These are phyloP conservation scores for Scedosporium aurantiacum DNA, from an alignment of 2,329 filamentous ascomycete genomes.

Conservation along the genomic window DNA sequence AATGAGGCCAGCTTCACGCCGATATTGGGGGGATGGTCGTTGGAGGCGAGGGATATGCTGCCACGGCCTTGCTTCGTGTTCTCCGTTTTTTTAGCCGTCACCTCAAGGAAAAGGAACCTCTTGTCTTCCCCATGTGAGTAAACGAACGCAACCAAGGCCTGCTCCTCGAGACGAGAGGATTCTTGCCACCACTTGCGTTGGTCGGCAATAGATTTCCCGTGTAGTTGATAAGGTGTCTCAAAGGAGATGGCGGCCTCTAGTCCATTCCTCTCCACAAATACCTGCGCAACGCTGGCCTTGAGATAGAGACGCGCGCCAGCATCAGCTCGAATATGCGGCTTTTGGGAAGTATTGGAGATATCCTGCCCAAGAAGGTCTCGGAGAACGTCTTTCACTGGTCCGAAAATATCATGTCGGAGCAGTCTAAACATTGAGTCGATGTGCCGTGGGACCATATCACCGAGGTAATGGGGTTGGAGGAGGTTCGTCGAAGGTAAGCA, in stretches of 20 bases:
- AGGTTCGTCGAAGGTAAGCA: constrained; percentile 45
- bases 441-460: constrained; percentile 33
- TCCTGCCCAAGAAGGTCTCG: background rate
- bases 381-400: constrained; percentile 36
- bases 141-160: background rate
- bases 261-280: background rate
- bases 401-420: constrained; percentile 59
- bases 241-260: background rate
- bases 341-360: constrained; percentile 30
- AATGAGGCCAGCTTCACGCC: background rate
- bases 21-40: background rate
- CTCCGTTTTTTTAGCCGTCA: background rate
- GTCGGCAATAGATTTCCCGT: background rate
- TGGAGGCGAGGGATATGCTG: background rate
- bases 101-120: background rate
- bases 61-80: background rate
- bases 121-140: background rate
- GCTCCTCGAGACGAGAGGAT: background rate
- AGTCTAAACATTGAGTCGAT: constrained; percentile 63
- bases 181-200: background rate
- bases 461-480: constrained; percentile 20
- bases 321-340: background rate
- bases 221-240: background rate
- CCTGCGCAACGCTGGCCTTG: background rate
- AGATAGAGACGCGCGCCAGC: background rate